These are phyloP conservation scores for Eudorina sp. DNA, from an alignment of 139 green algal genomes.

Conservation along the genomic window DNA sequence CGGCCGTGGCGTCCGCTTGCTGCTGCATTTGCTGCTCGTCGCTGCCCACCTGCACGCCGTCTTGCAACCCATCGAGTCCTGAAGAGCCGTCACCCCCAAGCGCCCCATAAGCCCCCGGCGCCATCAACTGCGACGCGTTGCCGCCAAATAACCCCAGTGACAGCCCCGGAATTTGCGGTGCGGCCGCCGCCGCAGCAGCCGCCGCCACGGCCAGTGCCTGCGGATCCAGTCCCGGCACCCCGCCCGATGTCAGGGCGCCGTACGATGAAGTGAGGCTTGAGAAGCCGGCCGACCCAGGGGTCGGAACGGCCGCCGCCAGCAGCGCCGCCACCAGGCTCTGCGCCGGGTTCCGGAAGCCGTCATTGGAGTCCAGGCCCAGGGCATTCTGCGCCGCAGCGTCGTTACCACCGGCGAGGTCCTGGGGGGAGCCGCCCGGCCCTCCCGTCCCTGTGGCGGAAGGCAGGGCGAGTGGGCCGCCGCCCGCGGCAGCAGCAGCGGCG, in stretches of 20 bases:
- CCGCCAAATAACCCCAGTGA: slow-evolving; percentile 12
- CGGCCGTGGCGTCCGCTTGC: neutral
- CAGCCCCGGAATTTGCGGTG: neutral
- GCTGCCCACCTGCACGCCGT: neutral
- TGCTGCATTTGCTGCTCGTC: neutral
- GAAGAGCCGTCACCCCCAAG: neutral
- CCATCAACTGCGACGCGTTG: neutral
- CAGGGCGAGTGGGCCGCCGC: neutral
- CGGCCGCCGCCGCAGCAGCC: neutral
- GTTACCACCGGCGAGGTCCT: neutral
- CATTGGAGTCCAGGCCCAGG: neutral
- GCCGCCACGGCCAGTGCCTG: slow-evolving; percentile 3
- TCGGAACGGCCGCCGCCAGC: slow-evolving; percentile 32
- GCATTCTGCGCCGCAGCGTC: neutral
- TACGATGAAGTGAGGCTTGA: neutral
- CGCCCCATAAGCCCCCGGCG: neutral
- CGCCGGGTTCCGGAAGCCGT: neutral
- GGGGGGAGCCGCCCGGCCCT: neutral
- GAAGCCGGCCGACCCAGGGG: neutral
- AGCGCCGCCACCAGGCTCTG: slow-evolving; percentile 32
- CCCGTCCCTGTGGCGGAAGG: neutral
- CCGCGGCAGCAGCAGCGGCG: slow-evolving; percentile 3
- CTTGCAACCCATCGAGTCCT: neutral
- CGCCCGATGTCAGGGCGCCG: neutral
- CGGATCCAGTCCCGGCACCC: neutral